These are phyloP conservation scores for Batkoa obscura DNA, from an alignment of 371 early-diverging fungal genomes.

Conservation along the genomic window DNA sequence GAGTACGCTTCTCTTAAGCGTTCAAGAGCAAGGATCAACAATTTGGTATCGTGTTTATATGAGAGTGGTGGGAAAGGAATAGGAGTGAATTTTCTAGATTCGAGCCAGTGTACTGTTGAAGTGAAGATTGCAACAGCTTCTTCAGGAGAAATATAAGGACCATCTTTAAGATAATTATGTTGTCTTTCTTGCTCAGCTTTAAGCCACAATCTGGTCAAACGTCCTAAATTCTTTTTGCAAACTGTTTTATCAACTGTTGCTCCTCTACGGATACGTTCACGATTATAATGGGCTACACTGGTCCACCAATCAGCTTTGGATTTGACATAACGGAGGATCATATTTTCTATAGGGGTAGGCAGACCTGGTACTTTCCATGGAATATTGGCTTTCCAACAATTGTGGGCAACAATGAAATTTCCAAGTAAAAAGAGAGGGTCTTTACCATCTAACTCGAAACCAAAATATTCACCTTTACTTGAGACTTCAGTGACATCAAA, in stretches of 20 bases:
- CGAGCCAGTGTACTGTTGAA: conserved; percentile 96
- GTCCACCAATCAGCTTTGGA: conserved; percentile 99
- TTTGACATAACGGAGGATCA: conserved; percentile 96
- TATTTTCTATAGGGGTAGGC: conserved; percentile 93
- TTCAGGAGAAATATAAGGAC: conserved; percentile 91
- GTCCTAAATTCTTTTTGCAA: conserved; percentile 94
- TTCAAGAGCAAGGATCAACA: conserved; percentile 88
- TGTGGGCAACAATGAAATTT: conserved; percentile 10
- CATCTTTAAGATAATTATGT: conserved; percentile 95
- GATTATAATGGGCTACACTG: conserved; percentile 90
- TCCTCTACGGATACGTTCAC: conserved; percentile 95
- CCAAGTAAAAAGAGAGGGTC: neutral
- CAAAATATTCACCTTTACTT: neutral
- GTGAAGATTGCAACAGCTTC: conserved; percentile 96
- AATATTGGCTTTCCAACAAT: conserved; percentile 95
- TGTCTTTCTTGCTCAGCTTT: conserved; percentile 98
- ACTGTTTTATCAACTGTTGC: conserved; percentile 99
- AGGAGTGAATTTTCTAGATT: conserved; percentile 88
- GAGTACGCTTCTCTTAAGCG: conserved; percentile 87
- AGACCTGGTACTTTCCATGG: conserved; percentile 97
- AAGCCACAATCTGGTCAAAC: conserved; percentile 94
- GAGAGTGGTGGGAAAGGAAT: conserved; percentile 97
- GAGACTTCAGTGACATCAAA: neutral
- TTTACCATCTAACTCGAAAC: neutral
- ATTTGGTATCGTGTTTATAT: conserved; percentile 96